phyloP scores from a whole-genome alignment of 2,329 filamentous ascomycete genomes.

The Lizonia empirigonia region DNA sequence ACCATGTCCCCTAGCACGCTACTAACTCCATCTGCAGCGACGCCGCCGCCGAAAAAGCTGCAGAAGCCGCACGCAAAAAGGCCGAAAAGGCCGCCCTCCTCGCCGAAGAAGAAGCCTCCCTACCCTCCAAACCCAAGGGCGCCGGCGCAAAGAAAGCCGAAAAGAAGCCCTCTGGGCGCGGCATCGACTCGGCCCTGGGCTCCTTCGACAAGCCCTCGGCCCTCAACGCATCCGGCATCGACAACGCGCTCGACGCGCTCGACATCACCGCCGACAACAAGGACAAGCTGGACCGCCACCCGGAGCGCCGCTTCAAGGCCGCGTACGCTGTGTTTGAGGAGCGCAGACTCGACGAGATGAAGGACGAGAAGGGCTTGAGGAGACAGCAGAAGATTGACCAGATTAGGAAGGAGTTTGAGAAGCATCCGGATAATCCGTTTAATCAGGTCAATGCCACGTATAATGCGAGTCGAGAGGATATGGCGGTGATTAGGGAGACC shows the following conservation, averaged over 20 bases:
- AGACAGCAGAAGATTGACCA: slow-evolving; percentile 83
- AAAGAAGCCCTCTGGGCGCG: slow-evolving; percentile 58
- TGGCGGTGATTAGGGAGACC: slow-evolving; percentile 66
- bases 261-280: slow-evolving; percentile 66
- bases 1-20: not conserved
- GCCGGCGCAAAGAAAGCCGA: slow-evolving; percentile 68
- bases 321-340: slow-evolving; percentile 85
- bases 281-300: slow-evolving; percentile 82
- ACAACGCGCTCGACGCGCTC: slow-evolving; percentile 89
- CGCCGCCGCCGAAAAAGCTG: slow-evolving; percentile 81
- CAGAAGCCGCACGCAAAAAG: slow-evolving; percentile 83
- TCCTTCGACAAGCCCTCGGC: slow-evolving; percentile 55
- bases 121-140: slow-evolving; percentile 66
- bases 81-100: slow-evolving; percentile 85
- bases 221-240: slow-evolving; percentile 85
- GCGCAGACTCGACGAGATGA: slow-evolving; percentile 80
- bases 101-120: slow-evolving; percentile 78
- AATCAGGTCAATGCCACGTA: slow-evolving; percentile 80
- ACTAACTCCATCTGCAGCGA: slow-evolving; percentile 62
- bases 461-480: slow-evolving; percentile 79
- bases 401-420: slow-evolving; percentile 91
- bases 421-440: slow-evolving; percentile 92
- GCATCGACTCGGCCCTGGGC: slow-evolving; percentile 68
- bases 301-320: slow-evolving; percentile 84
- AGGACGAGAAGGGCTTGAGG: slow-evolving; percentile 79